These are phyloP conservation scores for Xylaria sp. DNA, from an alignment of 2,329 filamentous ascomycete genomes.

Conservation along the genomic window DNA sequence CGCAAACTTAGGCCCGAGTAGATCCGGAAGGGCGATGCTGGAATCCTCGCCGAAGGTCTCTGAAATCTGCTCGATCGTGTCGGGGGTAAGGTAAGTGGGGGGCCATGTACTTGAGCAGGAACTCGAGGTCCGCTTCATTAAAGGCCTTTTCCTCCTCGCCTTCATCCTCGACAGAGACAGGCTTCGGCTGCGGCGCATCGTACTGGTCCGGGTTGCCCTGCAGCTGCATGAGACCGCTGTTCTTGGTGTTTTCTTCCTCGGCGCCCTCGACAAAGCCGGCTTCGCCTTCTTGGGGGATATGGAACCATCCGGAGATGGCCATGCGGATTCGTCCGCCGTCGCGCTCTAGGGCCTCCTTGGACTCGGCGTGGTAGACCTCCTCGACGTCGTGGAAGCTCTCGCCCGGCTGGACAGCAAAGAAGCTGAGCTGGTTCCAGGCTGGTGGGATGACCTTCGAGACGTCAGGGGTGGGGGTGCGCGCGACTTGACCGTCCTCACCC, in stretches of 20 bases:
- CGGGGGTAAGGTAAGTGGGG: slow-evolving; percentile 89
- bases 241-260: slow-evolving; percentile 81
- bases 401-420: slow-evolving; percentile 97
- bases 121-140: slow-evolving; percentile 76
- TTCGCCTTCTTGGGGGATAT: slow-evolving; percentile 92
- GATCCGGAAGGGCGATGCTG: slow-evolving; percentile 72
- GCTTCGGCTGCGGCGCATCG: slow-evolving; percentile 66
- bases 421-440: slow-evolving; percentile 94
- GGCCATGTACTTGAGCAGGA: slow-evolving; percentile 82
- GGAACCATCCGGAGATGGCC: slow-evolving; percentile 98
- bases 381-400: slow-evolving; percentile 99
- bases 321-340: slow-evolving; percentile 79
- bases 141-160: slow-evolving; percentile 59
- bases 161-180: slow-evolving; percentile 51
- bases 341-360: slow-evolving; percentile 54
- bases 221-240: slow-evolving; percentile 86
- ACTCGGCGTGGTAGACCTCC: slow-evolving; percentile 77
- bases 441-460: slow-evolving; percentile 80
- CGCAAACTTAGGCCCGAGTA: slow-evolving; percentile 75
- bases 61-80: slow-evolving; percentile 76
- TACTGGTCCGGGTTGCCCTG: slow-evolving; percentile 88
- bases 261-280: slow-evolving; percentile 84
- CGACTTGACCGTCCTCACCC: slow-evolving; percentile 65
- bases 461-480: slow-evolving; percentile 75
- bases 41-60: slow-evolving; percentile 78